These are phyloP conservation scores for Xylogone sp. DNA, from an alignment of 2,329 filamentous ascomycete species.

Conservation along the genomic window DNA sequence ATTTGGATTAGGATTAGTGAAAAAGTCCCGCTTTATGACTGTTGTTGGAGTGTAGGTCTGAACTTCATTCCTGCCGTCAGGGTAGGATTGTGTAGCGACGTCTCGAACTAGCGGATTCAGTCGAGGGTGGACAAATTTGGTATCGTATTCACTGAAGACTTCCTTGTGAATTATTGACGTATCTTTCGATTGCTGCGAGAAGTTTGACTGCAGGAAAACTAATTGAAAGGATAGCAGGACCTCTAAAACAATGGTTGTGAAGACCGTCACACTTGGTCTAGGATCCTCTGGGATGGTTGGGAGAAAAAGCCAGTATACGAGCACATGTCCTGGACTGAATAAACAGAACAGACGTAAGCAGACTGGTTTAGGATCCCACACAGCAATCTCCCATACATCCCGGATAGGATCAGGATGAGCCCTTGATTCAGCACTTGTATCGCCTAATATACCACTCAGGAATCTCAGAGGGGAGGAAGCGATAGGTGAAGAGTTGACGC, in stretches of 20 bases:
- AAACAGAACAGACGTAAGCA: slow-evolving; percentile 79
- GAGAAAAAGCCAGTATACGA: slow-evolving; percentile 85
- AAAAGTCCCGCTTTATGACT: slow-evolving; percentile 70
- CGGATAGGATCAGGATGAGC: slow-evolving; percentile 76
- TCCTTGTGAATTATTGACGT: slow-evolving; percentile 80
- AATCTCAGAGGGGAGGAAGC: slow-evolving; percentile 76
- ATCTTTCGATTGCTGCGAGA: slow-evolving; percentile 83
- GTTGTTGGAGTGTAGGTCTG: slow-evolving; percentile 59
- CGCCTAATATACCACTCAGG: slow-evolving; percentile 62
- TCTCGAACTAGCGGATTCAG: slow-evolving; percentile 77
- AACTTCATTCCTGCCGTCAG: slow-evolving; percentile 34
- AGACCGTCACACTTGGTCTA: slow-evolving; percentile 79
- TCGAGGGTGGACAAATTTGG: slow-evolving; percentile 87
- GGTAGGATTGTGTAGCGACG: slow-evolving; percentile 70
- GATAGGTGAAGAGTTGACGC: slow-evolving; percentile 78
- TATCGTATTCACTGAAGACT: slow-evolving; percentile 92
- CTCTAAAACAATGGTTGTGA: slow-evolving; percentile 77
- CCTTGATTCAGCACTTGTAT: slow-evolving; percentile 72
- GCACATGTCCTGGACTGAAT: slow-evolving; percentile 90
- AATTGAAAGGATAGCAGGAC: slow-evolving; percentile 74
- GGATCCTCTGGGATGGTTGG: slow-evolving; percentile 73
- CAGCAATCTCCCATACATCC: slow-evolving; percentile 90
- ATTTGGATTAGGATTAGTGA: slow-evolving; percentile 78
- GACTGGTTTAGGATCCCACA: slow-evolving; percentile 91
- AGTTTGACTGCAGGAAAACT: slow-evolving; percentile 66